phyloP scores from a whole-genome alignment of 2,329 filamentous ascomycete species.

The Tolypocladium endophyticum region DNA sequence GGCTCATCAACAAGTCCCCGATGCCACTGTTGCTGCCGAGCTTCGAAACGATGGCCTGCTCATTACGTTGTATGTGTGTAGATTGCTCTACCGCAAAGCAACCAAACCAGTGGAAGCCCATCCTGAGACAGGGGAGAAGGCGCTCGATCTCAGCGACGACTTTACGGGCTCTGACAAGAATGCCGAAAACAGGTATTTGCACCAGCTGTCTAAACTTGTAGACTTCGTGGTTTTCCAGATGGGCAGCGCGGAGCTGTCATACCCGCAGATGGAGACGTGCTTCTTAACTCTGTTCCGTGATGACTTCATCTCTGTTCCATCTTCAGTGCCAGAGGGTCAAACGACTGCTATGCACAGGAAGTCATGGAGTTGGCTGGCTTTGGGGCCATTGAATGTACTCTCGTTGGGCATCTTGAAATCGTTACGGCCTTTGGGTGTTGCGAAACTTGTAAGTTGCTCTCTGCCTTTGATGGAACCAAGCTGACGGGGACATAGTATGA shows the following conservation, averaged over 20 bases:
- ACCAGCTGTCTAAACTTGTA: conserved; percentile 23
- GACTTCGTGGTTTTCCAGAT: conserved; percentile 26
- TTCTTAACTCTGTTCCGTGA: conserved; percentile 26
- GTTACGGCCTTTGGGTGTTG: conserved; percentile 21
- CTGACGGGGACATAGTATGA: conserved; percentile 20
- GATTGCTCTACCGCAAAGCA: conserved; percentile 30
- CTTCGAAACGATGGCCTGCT: conserved; percentile 27
- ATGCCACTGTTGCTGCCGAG: conserved; percentile 10
- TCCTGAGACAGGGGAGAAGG: conserved; percentile 7
- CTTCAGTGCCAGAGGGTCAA: conserved; percentile 3
- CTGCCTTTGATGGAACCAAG: not conserved
- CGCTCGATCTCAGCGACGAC: conserved; percentile 21
- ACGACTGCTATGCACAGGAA: not conserved
- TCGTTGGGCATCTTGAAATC: conserved; percentile 27
- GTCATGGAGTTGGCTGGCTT: conserved; percentile 21
- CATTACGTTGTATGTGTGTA: conserved; percentile 24
- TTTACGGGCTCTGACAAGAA: conserved; percentile 15
- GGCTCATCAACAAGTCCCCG: not conserved
- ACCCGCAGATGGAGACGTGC: conserved; percentile 19
- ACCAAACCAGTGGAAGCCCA: conserved; percentile 17
- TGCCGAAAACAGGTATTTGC: conserved; percentile 23
- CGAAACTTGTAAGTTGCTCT: conserved; percentile 20
- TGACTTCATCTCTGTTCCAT: conserved; percentile 12
- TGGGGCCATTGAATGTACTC: conserved; percentile 20
- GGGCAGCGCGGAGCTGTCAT: conserved; percentile 23